Evolutionary conservation across 176 grass and related monocot species (phyloP).

Genomic region (Musa acuminata): DNA sequence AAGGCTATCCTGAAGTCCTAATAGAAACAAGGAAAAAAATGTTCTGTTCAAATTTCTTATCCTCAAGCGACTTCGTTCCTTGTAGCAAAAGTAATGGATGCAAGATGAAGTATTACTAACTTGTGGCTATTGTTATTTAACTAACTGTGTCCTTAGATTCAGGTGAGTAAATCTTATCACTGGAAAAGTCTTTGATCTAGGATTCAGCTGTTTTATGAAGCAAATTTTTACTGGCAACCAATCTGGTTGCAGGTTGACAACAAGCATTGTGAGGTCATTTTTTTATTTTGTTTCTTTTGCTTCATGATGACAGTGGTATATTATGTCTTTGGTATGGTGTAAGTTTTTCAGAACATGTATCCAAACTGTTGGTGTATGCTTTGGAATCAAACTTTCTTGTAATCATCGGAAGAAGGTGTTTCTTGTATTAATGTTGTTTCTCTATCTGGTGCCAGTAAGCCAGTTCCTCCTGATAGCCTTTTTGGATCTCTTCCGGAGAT

Average conservation of each 20-base stretch:
- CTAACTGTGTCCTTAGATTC: too few species aligned
- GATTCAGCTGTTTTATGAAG: neutral
- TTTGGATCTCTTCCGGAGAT: slow-evolving; percentile 85
- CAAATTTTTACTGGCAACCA: neutral
- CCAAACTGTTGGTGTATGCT: neutral
- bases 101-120: neutral
- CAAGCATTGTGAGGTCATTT: too few species aligned
- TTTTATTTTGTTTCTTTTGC: neutral
- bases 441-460: slow-evolving; percentile 50
- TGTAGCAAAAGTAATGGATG: neutral
- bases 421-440: neutral
- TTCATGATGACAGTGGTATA: neutral
- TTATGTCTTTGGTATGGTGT: neutral
- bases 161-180: neutral
- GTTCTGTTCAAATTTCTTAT: neutral
- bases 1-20: neutral
- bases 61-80: neutral
- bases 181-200: neutral
- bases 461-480: slow-evolving; percentile 83
- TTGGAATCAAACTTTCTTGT: neutral
- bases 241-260: neutral
- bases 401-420: neutral
- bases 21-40: neutral
- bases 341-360: neutral
- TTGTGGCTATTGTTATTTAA: neutral